Percentiles rank a stretch among this genome's conserved stretches.
Conservation (phyloP, 163 green algal genomes). For the Volvox carteri region DNA sequence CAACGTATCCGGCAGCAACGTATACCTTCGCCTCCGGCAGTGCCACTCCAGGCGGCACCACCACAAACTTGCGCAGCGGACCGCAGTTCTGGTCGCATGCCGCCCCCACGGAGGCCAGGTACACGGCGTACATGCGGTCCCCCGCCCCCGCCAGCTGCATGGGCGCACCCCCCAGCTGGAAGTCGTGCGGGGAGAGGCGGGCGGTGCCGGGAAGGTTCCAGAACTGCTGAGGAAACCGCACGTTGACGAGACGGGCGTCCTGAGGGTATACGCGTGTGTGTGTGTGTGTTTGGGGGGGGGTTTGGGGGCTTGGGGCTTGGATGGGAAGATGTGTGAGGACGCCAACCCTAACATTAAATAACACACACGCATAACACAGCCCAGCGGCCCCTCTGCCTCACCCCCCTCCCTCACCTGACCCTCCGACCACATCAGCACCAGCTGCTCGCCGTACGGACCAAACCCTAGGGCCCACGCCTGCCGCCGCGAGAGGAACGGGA, state of each 20-base stretch:
- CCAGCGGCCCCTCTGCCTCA: too few relatives aligned
- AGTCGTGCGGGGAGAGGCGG: conserved; percentile 78
- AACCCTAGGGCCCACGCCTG: conserved; percentile 77
- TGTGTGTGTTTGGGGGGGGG: not conserved
- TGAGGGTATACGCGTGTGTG: not conserved
- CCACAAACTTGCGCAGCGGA: conserved; percentile 37
- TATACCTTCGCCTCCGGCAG: conserved; percentile 12
- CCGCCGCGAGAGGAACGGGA: too few relatives aligned
- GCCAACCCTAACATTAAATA: too few relatives aligned
- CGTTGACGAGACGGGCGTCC: conserved; percentile 54
- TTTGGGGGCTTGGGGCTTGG: not conserved
- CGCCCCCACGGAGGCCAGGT: conserved; percentile 66
- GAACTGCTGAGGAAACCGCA: not conserved
- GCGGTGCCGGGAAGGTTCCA: conserved; percentile 75
- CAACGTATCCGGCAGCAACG: not conserved
- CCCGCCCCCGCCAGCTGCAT: conserved; percentile 67
- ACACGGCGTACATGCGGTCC: conserved; percentile 80
- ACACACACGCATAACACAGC: too few relatives aligned
- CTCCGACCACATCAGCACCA: conserved; percentile 80
- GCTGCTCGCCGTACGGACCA: conserved; percentile 80
- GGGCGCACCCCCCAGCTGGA: conserved; percentile 77
- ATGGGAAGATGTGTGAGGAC: too few relatives aligned
- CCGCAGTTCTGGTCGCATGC: conserved; percentile 47
- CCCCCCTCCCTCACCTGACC: not conserved
- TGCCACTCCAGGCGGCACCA: not conserved